Percentiles rank a stretch among this genome's conserved stretches.
Conservation (phyloP, 352 stramenopile genomes). For the Globisporangium spiculum region DNA sequence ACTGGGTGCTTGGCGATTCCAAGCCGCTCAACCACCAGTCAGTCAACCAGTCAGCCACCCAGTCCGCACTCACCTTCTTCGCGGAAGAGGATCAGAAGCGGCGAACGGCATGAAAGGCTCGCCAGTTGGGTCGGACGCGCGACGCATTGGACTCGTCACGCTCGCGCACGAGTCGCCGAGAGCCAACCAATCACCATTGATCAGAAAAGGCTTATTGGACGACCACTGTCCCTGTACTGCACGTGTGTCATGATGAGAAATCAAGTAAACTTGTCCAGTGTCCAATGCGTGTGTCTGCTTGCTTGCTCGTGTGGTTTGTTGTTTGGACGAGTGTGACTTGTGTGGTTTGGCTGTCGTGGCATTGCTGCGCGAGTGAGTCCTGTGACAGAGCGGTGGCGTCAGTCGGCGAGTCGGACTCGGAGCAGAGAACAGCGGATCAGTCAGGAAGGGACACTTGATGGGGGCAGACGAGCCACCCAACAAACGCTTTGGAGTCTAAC, state of each 20-base stretch:
- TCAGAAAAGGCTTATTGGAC: not conserved
- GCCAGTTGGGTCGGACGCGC: not conserved
- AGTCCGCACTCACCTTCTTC: not conserved
- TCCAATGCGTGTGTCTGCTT: not conserved
- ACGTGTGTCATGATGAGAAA: conserved; percentile 2
- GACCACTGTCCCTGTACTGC: not conserved
- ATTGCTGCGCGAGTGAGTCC: not conserved
- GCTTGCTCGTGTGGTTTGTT: not conserved
- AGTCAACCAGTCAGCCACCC: not conserved
- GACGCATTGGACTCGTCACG: conserved; percentile 7
- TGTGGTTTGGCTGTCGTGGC: not conserved
- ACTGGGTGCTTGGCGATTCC: not conserved
- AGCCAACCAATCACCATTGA: conserved; percentile 6
- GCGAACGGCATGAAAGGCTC: conserved; percentile 5
- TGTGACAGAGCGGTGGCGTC: conserved; percentile 14
- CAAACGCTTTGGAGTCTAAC: not conserved
- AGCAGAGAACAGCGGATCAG: not conserved
- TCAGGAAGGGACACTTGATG: conserved; percentile 4
- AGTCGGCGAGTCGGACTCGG: conserved; percentile 6
- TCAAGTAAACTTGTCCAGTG: not conserved
- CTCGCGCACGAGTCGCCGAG: conserved; percentile 1
- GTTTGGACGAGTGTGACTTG: not conserved
- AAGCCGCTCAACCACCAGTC: not conserved
- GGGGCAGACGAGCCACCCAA: not conserved
- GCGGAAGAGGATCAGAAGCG: conserved; percentile 5